Conservation (phyloP, 805 yeast species). For the Candida vaughaniae region DNA sequence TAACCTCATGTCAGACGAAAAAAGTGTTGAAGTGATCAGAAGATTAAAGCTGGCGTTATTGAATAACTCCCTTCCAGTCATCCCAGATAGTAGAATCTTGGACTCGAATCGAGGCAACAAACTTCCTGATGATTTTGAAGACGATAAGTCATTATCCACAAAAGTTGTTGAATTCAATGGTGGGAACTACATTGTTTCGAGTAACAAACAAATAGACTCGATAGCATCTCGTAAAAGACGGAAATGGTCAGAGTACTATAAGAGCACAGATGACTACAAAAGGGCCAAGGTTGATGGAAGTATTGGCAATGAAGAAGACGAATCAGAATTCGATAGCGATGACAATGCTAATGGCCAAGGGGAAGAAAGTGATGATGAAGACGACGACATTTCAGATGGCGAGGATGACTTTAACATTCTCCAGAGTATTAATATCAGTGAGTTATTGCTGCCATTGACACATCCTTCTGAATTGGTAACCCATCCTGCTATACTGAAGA, state of each 20-base stretch:
- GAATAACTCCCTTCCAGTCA: conserved; percentile 14
- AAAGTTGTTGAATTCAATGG: conserved; percentile 43
- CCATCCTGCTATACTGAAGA: conserved; percentile 66
- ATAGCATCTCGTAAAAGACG: conserved; percentile 29
- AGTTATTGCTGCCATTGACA: conserved; percentile 71
- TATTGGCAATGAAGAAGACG: conserved; percentile 7
- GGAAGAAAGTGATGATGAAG: conserved; percentile 14
- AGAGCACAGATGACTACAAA: conserved; percentile 14
- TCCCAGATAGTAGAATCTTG: conserved; percentile 7
- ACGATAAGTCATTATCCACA: conserved; percentile 21
- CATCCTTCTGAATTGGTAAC: conserved; percentile 77
- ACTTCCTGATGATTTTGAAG: conserved; percentile 16
- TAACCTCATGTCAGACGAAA: too few species aligned
- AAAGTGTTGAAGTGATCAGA: conserved; percentile 37
- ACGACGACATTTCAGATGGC: conserved; percentile 15
- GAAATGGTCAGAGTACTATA: conserved; percentile 30
- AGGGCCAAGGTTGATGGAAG: conserved; percentile 14
- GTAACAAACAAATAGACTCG: conserved; percentile 34
- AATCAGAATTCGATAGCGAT: conserved; percentile 15
- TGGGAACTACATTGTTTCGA: conserved; percentile 31
- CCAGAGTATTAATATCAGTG: conserved; percentile 28
- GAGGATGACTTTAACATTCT: conserved; percentile 29
- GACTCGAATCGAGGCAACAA: conserved; percentile 34
- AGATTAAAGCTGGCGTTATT: conserved; percentile 36
- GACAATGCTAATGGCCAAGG: too few species aligned